phyloP scores from a whole-genome alignment of 2,329 filamentous ascomycete genomes.

The Coleophoma crateriformis region DNA sequence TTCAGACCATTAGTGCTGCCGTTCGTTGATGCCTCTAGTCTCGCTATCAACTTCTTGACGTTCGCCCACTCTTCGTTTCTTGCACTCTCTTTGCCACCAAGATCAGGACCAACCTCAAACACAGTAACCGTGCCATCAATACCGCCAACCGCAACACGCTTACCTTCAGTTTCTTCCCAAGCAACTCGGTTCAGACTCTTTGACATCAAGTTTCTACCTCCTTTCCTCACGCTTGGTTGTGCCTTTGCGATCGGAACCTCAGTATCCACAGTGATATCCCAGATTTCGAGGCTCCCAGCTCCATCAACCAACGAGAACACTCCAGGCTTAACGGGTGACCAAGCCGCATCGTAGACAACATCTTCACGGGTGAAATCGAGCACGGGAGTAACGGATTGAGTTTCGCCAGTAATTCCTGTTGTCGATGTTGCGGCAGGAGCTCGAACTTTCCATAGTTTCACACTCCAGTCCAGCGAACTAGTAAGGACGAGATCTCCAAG shows the following conservation, averaged over 20 bases:
- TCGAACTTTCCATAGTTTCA: conserved; percentile 93
- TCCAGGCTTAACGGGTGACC: conserved; percentile 90
- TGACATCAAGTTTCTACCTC: conserved; percentile 64
- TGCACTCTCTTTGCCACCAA: conserved; percentile 79
- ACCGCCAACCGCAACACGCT: conserved; percentile 81
- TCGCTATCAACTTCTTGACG: conserved; percentile 82
- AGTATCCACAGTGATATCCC: conserved; percentile 88
- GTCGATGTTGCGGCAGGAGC: conserved; percentile 70
- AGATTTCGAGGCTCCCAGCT: conserved; percentile 85
- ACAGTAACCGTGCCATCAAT: conserved; percentile 87
- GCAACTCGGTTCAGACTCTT: conserved; percentile 90
- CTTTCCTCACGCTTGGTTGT: conserved; percentile 61
- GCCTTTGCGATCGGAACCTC: conserved; percentile 86
- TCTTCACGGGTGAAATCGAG: conserved; percentile 92
- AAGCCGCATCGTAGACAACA: conserved; percentile 91
- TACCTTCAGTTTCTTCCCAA: conserved; percentile 89
- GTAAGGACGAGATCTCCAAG: conserved; percentile 89
- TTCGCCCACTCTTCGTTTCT: conserved; percentile 88
- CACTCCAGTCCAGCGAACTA: conserved; percentile 93
- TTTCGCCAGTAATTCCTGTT: conserved; percentile 35
- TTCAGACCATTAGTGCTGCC: conserved; percentile 10
- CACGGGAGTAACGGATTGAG: conserved; percentile 61
- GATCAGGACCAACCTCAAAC: conserved; percentile 80
- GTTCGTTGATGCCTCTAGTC: conserved; percentile 50
- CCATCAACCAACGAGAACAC: conserved; percentile 95